Evolutionary conservation across 495 filamentous ascomycete species (phyloP), one percentile per base, ranked within the genome.

Genomic region (Xylaria scruposa): DNA sequence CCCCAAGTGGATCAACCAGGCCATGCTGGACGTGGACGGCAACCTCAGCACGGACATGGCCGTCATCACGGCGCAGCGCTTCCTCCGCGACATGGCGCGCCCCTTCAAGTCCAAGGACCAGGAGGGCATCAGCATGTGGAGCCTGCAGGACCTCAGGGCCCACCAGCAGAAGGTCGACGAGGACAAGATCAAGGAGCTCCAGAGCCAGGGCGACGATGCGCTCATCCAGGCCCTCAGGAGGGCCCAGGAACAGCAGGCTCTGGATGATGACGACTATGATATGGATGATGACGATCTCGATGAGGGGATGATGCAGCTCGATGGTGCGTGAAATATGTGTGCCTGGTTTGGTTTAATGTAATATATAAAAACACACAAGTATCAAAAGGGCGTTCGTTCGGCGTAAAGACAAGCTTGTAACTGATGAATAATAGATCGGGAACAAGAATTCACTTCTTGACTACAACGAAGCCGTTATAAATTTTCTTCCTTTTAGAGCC

Each of bases 1-100:
- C 62, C 97, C 97, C 1, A 97, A 97, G 78, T 99, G 97, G 97
- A 99, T 99, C 80, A 92, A 91, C 75, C 92, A 96, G 77, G 94
- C 92, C 0, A 84, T 99, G 77, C 79, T 92, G 24, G 94, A 97
- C 21, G 89, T 89, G 56, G 94, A 97, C 73, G 89, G 90, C 3
- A 95, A 95, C 72, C 85, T 99, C 72, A 95, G 92, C 72, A 97
- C 95, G 0, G 97, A 99, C 78, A 97, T 98, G 92, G 93, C 95
- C 0, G 91, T 94, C n/a, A 91, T 91, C 51, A 88, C 86, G 26
- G 96, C 95, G 13, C 93, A 95, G 83, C 92, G 92, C 51, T 99
- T 98, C 82, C 78, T 99, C 76, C 88, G 91, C 65, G 89, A 88
- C 19, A 98, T 99, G 93, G 93, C 92, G 12, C 93, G 95, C 82